Evolutionary conservation across 2,329 filamentous ascomycete genomes (phyloP).

Genomic region (Metarhizium anisopliae): DNA sequence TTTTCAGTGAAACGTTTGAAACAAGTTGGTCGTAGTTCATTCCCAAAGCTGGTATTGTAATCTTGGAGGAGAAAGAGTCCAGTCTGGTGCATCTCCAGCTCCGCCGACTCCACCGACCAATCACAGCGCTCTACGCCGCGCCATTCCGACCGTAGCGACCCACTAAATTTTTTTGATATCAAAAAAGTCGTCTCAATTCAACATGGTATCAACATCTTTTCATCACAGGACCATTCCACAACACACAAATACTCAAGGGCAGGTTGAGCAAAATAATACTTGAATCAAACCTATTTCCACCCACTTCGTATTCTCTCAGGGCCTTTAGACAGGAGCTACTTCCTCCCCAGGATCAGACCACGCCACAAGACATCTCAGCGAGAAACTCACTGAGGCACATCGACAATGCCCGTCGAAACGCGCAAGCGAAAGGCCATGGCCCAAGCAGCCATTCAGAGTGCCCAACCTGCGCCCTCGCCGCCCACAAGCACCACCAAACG

Average conservation of each 20-base stretch:
- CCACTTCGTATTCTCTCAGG: no score
- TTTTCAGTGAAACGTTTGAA: no score
- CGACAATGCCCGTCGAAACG: conserved; percentile 12
- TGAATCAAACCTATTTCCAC: no score
- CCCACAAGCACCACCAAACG: conserved; percentile 10
- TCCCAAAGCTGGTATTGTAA: no score
- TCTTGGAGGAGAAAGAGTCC: no score
- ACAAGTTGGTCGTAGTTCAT: no score
- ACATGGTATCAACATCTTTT: background rate
- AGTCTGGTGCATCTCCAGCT: no score
- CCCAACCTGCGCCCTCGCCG: conserved; percentile 6
- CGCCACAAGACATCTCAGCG: background rate
- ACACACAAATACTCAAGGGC: background rate
- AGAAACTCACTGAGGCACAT: background rate
- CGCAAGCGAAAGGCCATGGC: conserved; percentile 22
- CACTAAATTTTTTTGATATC: background rate
- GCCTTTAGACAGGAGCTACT: background rate
- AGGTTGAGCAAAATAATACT: no score
- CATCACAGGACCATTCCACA: background rate
- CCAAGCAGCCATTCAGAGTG: conserved; percentile 1
- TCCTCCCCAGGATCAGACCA: background rate
- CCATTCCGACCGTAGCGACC: background rate
- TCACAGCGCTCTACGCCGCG: background rate
- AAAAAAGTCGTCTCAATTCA: background rate
- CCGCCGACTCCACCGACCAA: background rate